Conservation (phyloP, 2,329 filamentous ascomycete species). For the Monosporascus sp. region DNA sequence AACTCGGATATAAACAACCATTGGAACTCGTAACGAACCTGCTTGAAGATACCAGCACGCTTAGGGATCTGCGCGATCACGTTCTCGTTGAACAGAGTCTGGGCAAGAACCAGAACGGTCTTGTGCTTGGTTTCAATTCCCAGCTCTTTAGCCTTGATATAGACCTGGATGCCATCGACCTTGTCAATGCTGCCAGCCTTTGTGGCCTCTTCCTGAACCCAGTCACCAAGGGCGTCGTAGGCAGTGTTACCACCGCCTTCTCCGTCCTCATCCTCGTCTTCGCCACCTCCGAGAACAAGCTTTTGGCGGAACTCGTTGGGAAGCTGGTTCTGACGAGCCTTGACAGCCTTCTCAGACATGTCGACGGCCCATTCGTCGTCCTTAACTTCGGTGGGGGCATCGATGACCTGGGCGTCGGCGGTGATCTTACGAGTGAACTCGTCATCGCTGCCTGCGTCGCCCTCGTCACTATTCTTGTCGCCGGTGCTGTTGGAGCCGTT, state of each 20-base stretch:
- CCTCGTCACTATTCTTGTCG: conserved; percentile 44
- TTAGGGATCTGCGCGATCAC: conserved; percentile 81
- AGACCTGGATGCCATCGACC: conserved; percentile 85
- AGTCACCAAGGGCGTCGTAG: conserved; percentile 90
- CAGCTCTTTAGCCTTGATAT: conserved; percentile 93
- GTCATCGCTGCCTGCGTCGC: conserved; percentile 79
- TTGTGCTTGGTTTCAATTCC: conserved; percentile 93
- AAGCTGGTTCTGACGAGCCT: conserved; percentile 86
- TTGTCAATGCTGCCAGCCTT: conserved; percentile 70
- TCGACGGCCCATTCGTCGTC: conserved; percentile 95
- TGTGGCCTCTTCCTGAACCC: conserved; percentile 73
- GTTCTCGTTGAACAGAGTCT: conserved; percentile 89
- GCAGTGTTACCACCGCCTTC: conserved; percentile 68
- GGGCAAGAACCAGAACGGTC: conserved; percentile 84
- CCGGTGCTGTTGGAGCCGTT: conserved; percentile 50
- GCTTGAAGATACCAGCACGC: conserved; percentile 83
- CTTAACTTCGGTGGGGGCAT: conserved; percentile 58
- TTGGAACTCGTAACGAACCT: conserved; percentile 44
- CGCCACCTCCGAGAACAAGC: conserved; percentile 72
- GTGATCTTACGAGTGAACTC: conserved; percentile 84
- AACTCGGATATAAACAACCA: background rate
- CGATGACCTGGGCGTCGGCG: conserved; percentile 45
- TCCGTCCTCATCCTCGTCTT: conserved; percentile 73
- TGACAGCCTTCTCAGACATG: conserved; percentile 91
- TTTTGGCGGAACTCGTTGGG: conserved; percentile 93